Percentiles rank a stretch among this genome's conserved stretches.
Evolutionary conservation across 208 protist species (phyloP).

Genomic region (Angomonas ambiguus): DNA sequence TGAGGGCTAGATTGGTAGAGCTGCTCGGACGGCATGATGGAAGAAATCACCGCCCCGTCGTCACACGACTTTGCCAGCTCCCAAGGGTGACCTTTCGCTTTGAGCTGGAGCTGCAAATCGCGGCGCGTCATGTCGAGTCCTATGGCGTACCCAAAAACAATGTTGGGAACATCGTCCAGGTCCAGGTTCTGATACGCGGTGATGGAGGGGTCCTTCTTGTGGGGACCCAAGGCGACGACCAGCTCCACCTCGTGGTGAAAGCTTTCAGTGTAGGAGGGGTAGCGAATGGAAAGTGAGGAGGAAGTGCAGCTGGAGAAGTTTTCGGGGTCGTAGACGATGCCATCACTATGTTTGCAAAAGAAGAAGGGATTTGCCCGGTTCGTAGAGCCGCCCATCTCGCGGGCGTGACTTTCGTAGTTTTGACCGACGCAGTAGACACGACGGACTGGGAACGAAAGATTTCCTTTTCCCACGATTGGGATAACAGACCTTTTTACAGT

Average conservation of each 20-base stretch:
- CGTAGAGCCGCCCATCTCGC: conserved; percentile 56
- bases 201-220: conserved; percentile 8
- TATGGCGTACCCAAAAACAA: conserved; percentile 78
- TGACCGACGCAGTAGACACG: conserved; percentile 73
- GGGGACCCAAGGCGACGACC: conserved; percentile 58
- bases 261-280: conserved; percentile 56
- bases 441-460: conserved; percentile 53
- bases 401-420: conserved; percentile 74
- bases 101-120: conserved; percentile 75
- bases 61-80: conserved; percentile 84
- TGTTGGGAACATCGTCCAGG: conserved; percentile 31
- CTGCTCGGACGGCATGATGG: conserved; percentile 36
- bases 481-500: conserved; percentile 27
- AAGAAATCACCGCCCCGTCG: conserved; percentile 51
- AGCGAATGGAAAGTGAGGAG: conserved; percentile 32
- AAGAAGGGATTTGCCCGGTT: conserved; percentile 63
- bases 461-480: conserved; percentile 45
- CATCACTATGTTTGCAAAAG: conserved; percentile 75
- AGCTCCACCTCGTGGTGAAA: conserved; percentile 87
- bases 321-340: conserved; percentile 27
- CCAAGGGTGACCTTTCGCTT: conserved; percentile 71
- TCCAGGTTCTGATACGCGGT: conserved; percentile 33
- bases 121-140: conserved; percentile 87
- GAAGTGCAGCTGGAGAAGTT: conserved; percentile 23
- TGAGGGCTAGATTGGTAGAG: conserved; percentile 22